Evolutionary conservation across 1,139 yeast genomes (phyloP).

Genomic region (Waltiozyma sp.): DNA sequence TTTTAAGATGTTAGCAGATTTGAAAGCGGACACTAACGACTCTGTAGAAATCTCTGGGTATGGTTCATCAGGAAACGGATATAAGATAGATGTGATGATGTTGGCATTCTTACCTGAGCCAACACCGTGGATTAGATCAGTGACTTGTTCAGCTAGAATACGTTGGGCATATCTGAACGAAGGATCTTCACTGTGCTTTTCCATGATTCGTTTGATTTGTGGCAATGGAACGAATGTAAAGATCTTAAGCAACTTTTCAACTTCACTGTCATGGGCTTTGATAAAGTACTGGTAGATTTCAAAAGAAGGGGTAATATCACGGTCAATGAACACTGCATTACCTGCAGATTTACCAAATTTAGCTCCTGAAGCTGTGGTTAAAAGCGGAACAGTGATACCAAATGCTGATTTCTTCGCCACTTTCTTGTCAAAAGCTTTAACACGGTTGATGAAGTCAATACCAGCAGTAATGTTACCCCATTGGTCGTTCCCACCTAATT

Average conservation of each 20-base stretch:
- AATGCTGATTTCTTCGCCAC: constrained; percentile 27
- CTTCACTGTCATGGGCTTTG: constrained; percentile 70
- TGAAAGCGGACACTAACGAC: constrained; percentile 47
- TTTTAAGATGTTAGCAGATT: constrained; percentile 47
- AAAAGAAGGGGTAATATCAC: constrained; percentile 61
- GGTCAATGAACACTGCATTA: constrained; percentile 83
- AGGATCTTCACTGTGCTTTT: constrained; percentile 45
- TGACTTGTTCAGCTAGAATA: constrained; percentile 70
- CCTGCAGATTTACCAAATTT: constrained; percentile 98
- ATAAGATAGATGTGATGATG: constrained; percentile 51
- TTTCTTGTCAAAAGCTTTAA: constrained; percentile 26
- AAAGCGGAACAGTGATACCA: constrained; percentile 83
- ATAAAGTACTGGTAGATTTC: constrained; percentile 81
- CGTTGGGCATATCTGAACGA: constrained; percentile 63
- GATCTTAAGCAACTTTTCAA: constrained; percentile 53
- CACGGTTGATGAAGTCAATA: constrained; percentile 68
- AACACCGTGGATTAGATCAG: constrained; percentile 77
- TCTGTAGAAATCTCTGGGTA: constrained; percentile 38
- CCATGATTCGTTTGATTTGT: constrained; percentile 42
- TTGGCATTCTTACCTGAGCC: constrained; percentile 64
- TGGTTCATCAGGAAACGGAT: constrained; percentile 47
- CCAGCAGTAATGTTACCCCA: constrained; percentile 99
- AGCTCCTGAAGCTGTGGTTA: constrained; percentile 83
- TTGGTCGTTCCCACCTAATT: constrained; percentile 95
- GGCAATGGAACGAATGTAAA: constrained; percentile 68